Conservation (phyloP, 495 filamentous ascomycete species). For the Neohortaea acidophila region DNA sequence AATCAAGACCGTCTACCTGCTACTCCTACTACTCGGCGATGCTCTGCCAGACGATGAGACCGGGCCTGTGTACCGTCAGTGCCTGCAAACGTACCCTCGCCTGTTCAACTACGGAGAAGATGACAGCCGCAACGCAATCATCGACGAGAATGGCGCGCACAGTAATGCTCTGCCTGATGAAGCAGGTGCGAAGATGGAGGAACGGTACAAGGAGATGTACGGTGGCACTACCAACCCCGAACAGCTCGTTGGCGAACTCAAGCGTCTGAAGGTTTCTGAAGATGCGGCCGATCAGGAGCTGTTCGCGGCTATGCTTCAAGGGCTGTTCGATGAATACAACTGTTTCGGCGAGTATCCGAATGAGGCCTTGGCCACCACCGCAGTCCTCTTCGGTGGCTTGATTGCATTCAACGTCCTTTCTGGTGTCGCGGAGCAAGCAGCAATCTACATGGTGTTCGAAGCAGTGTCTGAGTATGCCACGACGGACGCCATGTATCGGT, state of each 20-base stretch:
- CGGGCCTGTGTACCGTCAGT: constrained; percentile 58
- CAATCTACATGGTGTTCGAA: constrained; percentile 88
- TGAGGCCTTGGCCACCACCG: constrained; percentile 84
- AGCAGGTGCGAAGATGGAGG: constrained; percentile 83
- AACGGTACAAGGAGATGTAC: constrained; percentile 94
- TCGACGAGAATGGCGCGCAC: constrained; percentile 28
- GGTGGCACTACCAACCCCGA: constrained; percentile 67
- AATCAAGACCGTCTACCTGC: constrained; percentile 67
- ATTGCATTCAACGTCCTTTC: constrained; percentile 84
- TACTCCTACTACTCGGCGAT: constrained; percentile 67
- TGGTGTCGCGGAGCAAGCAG: constrained; percentile 78
- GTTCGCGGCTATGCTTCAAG: constrained; percentile 97
- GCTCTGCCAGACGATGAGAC: constrained; percentile 35
- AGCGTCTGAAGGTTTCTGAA: constrained; percentile 67
- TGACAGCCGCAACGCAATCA: constrained; percentile 75
- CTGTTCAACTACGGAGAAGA: constrained; percentile 95
- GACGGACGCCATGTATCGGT: constrained; percentile 89
- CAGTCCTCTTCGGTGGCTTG: constrained; percentile 91
- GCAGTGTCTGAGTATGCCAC: constrained; percentile 69
- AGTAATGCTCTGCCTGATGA: constrained; percentile 63
- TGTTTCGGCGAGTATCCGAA: constrained; percentile 90
- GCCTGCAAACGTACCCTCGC: constrained; percentile 85
- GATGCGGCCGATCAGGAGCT: constrained; percentile 77
- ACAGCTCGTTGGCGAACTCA: constrained; percentile 64
- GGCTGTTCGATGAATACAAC: constrained; percentile 90